These are phyloP conservation scores for Trichosanthes truncata DNA, from an alignment of 306 rosid genomes.

Conservation along the genomic window DNA sequence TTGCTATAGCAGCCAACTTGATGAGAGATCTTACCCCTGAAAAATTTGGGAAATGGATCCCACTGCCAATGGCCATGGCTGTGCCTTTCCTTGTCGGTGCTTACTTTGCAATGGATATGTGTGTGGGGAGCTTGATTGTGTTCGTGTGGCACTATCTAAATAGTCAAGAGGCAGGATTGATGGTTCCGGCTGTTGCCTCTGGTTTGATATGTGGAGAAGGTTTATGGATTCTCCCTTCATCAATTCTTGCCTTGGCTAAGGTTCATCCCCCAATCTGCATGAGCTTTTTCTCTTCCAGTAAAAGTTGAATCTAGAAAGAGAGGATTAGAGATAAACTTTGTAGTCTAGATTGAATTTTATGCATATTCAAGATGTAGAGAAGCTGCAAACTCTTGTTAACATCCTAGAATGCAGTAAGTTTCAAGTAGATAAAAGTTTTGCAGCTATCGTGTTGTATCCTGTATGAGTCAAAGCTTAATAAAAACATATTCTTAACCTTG, in stretches of 20 bases:
- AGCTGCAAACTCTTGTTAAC: constrained; percentile 1
- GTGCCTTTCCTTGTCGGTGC: constrained; percentile 96
- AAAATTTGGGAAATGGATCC: constrained; percentile 50
- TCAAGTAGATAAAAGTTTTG: no score
- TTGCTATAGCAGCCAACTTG: constrained; percentile 67
- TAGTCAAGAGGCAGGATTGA: constrained; percentile 36
- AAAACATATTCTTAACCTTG: background rate
- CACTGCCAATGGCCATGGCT: constrained; percentile 99
- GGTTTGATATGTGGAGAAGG: constrained; percentile 99
- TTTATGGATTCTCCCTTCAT: constrained; percentile 88
- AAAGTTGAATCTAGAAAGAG: constrained; percentile 11
- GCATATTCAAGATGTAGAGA: background rate
- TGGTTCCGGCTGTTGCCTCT: constrained; percentile 95
- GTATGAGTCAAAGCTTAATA: background rate
- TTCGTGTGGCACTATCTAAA: constrained; percentile 58
- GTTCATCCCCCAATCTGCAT: constrained; percentile 88
- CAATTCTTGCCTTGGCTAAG: constrained; percentile 74
- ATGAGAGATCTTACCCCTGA: constrained; percentile 55
- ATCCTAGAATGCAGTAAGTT: no score
- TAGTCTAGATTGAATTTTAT: background rate
- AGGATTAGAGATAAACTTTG: constrained; percentile 3
- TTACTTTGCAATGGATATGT: constrained; percentile 90
- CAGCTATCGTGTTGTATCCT: background rate
- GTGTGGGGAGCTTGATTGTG: constrained; percentile 77
- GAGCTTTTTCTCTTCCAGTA: constrained; percentile 48